phyloP scores from a whole-genome alignment of 805 yeast genomes.

The Suhomyces kilbournensis region DNA sequence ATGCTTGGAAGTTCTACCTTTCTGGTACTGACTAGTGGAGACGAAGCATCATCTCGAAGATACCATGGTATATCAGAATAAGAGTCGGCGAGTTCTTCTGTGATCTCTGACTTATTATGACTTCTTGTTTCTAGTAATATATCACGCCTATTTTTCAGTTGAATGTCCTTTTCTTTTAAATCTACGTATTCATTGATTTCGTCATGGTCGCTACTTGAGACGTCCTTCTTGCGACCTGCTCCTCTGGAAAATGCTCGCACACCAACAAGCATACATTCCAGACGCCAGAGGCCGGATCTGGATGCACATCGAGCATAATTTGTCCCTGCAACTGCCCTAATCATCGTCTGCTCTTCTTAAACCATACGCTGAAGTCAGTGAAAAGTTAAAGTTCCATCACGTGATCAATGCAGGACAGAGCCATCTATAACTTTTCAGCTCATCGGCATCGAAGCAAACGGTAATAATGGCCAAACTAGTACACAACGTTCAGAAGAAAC shows the following conservation, averaged over 20 bases:
- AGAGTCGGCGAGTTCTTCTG: neutral
- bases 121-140: neutral
- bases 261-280: neutral
- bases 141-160: neutral
- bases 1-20: conserved; percentile 47
- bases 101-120: neutral
- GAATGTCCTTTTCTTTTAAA: neutral
- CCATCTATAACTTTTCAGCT: neutral
- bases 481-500: conserved; percentile 92
- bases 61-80: conserved; percentile 55
- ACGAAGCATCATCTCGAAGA: conserved; percentile 42
- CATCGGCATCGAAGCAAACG: conserved; percentile 5
- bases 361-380: neutral
- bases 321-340: neutral
- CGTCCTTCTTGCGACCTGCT: neutral
- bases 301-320: neutral
- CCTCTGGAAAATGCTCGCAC: neutral
- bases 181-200: neutral
- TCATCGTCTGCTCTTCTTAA: neutral
- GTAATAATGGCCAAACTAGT: conserved; percentile 67
- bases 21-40: conserved; percentile 24
- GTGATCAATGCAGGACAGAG: neutral
- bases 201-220: neutral
- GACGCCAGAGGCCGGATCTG: neutral
- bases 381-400: neutral